Base-by-base conservation (phyloP, 2,329 filamentous ascomycete species). In the Ceratocystis ficicola region DNA sequence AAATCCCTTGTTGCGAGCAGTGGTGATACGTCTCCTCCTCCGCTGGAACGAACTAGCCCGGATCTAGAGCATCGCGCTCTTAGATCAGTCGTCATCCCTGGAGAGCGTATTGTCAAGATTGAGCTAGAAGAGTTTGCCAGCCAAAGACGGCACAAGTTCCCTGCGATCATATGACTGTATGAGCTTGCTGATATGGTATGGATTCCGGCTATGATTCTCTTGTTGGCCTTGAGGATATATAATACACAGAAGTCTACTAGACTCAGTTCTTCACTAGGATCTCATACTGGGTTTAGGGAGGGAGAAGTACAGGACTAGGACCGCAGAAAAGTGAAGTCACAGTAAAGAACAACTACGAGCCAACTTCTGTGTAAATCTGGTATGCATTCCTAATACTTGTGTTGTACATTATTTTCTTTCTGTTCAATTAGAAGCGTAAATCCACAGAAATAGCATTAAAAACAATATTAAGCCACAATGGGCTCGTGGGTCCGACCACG, bases 71-170 rank as follows among this genome's bases (percentile, higher is more conserved):
- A 68, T 15, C 63, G 94, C 65, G 95, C 90, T 73, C 83, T 99
- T 25, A 94, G 94, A 0, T 77, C 97, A 30, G 86, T 99, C 2
- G 92, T 96, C 28, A 84, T 99, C 3, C 94, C 94, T 0, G 92
- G 93, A 0, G 79, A 88, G 70, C 85, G 95, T 73, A 89, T 99
- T 70, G 85, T 81, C 67, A 93, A 88, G 77, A 90, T 99, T 71
- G 92, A 96, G 75, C 80, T 94, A 60, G 91, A 97, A 73, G 87
- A 93, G 69, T 87, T 86, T 72, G 75, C 76, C 1, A 86, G 83
- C 68, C 83, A 85, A 72, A 71, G 79, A 63, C 75, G 68, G 69
- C 61, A 68, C 44, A 50, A 64, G 10, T n/a, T 63, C 3, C 50
- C 60, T 12, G 22, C 44, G 7, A 55, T 57, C 20, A 64, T 50